Conservation (phyloP, 2,329 filamentous ascomycete species). For the Pseudocercospora pini-densiflorae region DNA sequence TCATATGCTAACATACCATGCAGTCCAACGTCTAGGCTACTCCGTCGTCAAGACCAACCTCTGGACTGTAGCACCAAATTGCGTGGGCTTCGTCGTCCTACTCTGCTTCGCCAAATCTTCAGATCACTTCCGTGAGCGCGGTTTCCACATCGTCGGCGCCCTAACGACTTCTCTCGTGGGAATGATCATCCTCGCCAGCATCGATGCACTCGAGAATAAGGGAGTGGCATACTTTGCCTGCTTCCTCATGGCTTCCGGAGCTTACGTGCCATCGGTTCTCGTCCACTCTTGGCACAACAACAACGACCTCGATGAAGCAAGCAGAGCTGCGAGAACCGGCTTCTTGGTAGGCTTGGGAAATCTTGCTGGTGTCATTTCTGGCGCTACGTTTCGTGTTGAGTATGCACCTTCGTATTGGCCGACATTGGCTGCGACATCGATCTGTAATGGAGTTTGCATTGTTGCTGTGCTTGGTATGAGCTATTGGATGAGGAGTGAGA, state of each 20-base stretch:
- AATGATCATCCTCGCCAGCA: not conserved
- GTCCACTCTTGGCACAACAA: not conserved
- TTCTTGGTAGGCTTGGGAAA: not conserved
- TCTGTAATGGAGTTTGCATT: not conserved
- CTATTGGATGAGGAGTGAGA: not conserved
- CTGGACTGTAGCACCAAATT: not conserved
- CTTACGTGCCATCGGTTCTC: not conserved
- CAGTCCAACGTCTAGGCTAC: not conserved
- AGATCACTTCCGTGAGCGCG: not conserved
- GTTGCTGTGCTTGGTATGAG: not conserved
- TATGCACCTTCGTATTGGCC: not conserved
- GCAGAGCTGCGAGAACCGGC: not conserved
- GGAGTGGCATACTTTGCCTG: not conserved
- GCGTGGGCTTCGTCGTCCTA: not conserved
- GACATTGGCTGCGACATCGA: not conserved
- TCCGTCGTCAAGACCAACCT: not conserved
- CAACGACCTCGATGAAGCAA: not conserved
- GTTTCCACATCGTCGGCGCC: not conserved
- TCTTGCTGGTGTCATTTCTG: not conserved
- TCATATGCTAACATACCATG: not conserved
- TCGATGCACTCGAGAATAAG: not conserved
- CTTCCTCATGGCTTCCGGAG: not conserved
- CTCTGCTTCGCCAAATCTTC: not conserved
- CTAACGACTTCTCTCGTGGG: not conserved
- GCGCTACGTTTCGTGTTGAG: not conserved